Base-by-base conservation (phyloP, 495 filamentous ascomycete genomes). In the Hyaloscypha hepaticicola region DNA sequence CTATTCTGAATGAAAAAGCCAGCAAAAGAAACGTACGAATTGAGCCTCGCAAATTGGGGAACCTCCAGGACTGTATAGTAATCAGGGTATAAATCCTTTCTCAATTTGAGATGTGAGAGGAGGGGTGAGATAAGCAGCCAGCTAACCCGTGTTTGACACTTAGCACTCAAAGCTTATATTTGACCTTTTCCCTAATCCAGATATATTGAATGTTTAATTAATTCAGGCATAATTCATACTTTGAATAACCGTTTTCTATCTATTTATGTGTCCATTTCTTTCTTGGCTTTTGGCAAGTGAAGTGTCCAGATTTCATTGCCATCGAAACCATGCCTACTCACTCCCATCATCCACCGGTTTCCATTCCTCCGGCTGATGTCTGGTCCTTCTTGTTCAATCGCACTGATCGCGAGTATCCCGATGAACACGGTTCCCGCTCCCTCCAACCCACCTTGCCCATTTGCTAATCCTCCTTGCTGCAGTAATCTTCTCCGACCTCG, bases 401-500 rank as follows among this genome's bases (percentile, higher is more conserved):
- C 41, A 12, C 26, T 2, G 82, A 88, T 57, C 80, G 78, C 60
- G 72, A 76, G 6, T 96, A 79, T 66, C 80, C 88, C 1, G 88
- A 92, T 55, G 73, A 86, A 0, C 25, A 57, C 16, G 53, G 53
- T 33, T 4, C 7, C 9, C n/a, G 7, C 26, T 29, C 8, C n/a
- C n/a, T n/a, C n/a, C n/a, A n/a, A n/a, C n/a, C n/a, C 12, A 55
- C 26, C 8, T 29, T 5, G 5, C 52, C 8, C 7, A 25, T 55
- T 6, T 26, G 64, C 85, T 60, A 70, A 27, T 55, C 55, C 6
- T n/a, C 3, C 48, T 21, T 45, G 48, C 12, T 6, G 21, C 56
- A 93, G 91, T 88, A 59, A 88, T 96, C 73, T 91, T 90, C 75
- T 78, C 84, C 58, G 91, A 94, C 77, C 83, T 85, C 62, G 83